Percentiles rank a stretch among this genome's conserved stretches.
Evolutionary conservation across 345 rosid species (phyloP).

Genomic region (Eucalyptus decipiens): DNA sequence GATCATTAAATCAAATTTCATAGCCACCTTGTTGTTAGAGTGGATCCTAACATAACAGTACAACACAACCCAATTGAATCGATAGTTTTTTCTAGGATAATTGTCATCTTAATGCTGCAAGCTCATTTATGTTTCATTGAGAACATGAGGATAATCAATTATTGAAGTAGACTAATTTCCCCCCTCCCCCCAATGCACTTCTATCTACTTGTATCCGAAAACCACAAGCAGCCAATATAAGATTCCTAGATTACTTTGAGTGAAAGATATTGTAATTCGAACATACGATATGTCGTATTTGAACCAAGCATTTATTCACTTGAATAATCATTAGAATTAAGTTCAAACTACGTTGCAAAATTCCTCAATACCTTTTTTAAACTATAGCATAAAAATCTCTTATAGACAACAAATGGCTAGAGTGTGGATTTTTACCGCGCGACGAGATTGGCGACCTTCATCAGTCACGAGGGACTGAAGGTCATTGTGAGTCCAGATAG

Average conservation of each 20-base stretch:
- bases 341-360: rapidly evolving
- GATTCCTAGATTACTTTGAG: neutral
- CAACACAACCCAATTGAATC: neutral
- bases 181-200: neutral
- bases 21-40: neutral
- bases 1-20: neutral
- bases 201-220: too few relatives aligned
- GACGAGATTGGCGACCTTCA: too few relatives aligned
- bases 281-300: too few relatives aligned
- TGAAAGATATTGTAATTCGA: too few relatives aligned
- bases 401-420: too few relatives aligned
- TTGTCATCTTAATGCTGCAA: too few relatives aligned
- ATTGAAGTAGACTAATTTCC: neutral
- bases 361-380: too few relatives aligned
- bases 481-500: neutral
- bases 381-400: too few relatives aligned
- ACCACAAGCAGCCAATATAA: neutral
- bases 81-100: too few relatives aligned
- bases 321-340: too few relatives aligned
- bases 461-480: neutral
- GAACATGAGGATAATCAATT: neutral
- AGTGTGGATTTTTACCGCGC: neutral
- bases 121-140: too few relatives aligned
- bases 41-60: neutral
- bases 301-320: neutral